Base-by-base conservation (phyloP, 1,139 yeast species). In the Yamadazyma atlantica region DNA sequence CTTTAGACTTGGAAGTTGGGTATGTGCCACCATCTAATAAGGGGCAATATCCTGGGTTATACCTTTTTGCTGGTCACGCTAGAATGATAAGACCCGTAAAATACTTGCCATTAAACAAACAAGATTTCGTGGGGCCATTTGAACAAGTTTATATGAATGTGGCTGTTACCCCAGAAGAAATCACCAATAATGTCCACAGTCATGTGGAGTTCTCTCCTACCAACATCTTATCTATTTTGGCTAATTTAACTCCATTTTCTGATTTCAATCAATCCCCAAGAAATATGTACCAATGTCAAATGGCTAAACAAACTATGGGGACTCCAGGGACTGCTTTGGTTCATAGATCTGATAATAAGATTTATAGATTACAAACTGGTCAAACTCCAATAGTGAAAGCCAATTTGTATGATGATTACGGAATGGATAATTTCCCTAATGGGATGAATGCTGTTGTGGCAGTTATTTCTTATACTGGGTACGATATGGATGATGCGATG, bases 301-400 rank as follows among this genome's bases (percentile, higher is more conserved):
- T 92, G 99, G 98, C 97, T 79, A 92, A 92, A 69, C 99, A 92
- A 73, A 92, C 99, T 17, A 92, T 92, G 98, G 99, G 99, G 67
- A 92, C 98, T 4, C 98, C 98, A 7, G 97, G 97, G 68, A 96
- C 92, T 41, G 97, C 96, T 0, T 71, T 92, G 41, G 80, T 73
- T 33, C 96, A 90, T 62, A 80, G 99, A 64, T 85, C 96, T 1
- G 99, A 92, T 62, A 94, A 94, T 69, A 94, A 90, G 62, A 69
- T 92, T 44, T 92, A 92, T 66, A 82, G 95, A 55, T 71, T 92
- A 51, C 98, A 92, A 66, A 77, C 88, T 31, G 98, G 98, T 37
- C 98, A 92, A 70, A 87, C 97, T 2, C 99, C 99, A 33, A 87
- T 92, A 58, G 98, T 92, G 33, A 85, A 92, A 55, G 96, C 98